A percentile compares a stretch with the other conserved stretches of the same genome.
Evolutionary conservation across 805 yeast genomes (phyloP).

Genomic region (Jamesozyma jinghongensis): DNA sequence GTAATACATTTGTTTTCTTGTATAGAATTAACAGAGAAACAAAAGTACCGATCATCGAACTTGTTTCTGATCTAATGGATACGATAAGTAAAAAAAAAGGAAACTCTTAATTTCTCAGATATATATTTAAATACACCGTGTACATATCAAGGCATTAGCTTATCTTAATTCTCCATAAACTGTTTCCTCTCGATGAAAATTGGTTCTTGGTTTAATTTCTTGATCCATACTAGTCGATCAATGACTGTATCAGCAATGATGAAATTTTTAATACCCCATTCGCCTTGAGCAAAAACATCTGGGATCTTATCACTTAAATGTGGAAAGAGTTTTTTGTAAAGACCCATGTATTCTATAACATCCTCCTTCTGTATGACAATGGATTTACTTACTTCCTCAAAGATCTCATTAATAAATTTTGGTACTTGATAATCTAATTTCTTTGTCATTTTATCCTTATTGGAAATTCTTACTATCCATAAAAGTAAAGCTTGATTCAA

Average conservation of each 20-base stretch:
- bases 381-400: constrained; percentile 31
- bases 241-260: constrained; percentile 43
- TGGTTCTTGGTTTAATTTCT: constrained; percentile 31
- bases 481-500: constrained; percentile 52
- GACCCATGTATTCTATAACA: constrained; percentile 42
- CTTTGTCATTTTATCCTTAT: constrained; percentile 26
- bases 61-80: constrained; percentile 1
- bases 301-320: constrained; percentile 42
- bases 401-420: constrained; percentile 38
- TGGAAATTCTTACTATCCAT: constrained; percentile 54
- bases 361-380: constrained; percentile 42
- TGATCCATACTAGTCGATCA: constrained; percentile 41
- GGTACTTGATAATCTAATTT: constrained; percentile 34
- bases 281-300: constrained; percentile 44
- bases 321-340: constrained; percentile 48
- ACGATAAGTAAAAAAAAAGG: background rate
- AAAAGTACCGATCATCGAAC: background rate
- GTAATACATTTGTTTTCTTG: constrained; percentile 16
- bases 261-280: constrained; percentile 36
- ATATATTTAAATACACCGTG: no score
- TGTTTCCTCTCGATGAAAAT: constrained; percentile 24
- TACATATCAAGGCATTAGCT: no score
- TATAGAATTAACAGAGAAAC: constrained; percentile 8
- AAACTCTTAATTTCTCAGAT: background rate
- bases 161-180: background rate